Evolutionary conservation across 352 stramenopile genomes (phyloP), one percentile per base, ranked within the genome.

Genomic region (Globisporangium okanoganense): DNA sequence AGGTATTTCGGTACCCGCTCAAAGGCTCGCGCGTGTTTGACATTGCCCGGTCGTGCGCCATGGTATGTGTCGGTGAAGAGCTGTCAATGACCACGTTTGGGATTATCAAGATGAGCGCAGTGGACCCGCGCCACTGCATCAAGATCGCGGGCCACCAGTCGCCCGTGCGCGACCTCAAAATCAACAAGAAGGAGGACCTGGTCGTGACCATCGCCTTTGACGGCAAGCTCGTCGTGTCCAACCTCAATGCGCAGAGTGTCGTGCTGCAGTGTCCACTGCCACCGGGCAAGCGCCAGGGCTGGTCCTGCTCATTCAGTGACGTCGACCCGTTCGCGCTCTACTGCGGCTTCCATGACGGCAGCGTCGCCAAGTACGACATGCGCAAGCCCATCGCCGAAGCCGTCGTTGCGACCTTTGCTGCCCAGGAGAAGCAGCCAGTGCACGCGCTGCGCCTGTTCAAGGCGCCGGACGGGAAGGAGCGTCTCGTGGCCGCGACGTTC

Each of bases 121-220:
- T 69, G 18, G 73, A 86, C 58, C 43, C 72, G 4, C 72, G 61
- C 1, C 69, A 76, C 43, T 53, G 58, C 2, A 45, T 68, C 14
- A 54, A 57, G 38, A 70, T 88, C 22, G 22, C 64, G 0, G 64
- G 64, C 5, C 82, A 92, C 61, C 72, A 61, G 16, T 78, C 75
- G 13, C 63, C 78, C 1, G 65, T 92, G 18, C 82, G 82, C 3
- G 82, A 92, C 62, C 56, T 92, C 14, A 65, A 58, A 20, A 79
- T 92, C 41, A 76, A 66, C 49, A 25, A 31, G 9, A 63, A 60
- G 2, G 69, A 71, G 24, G 58, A 71, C 13, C 53, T 76, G 53
- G 75, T 73, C 22, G 44, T 89, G 0, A 83, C 78, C 4, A 71
- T 85, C 18, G 76, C 78, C 8, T 90, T 89, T 44, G 79, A 92